Conservation (phyloP, 257 asterid genomes). For the Penstemon newberryi region DNA sequence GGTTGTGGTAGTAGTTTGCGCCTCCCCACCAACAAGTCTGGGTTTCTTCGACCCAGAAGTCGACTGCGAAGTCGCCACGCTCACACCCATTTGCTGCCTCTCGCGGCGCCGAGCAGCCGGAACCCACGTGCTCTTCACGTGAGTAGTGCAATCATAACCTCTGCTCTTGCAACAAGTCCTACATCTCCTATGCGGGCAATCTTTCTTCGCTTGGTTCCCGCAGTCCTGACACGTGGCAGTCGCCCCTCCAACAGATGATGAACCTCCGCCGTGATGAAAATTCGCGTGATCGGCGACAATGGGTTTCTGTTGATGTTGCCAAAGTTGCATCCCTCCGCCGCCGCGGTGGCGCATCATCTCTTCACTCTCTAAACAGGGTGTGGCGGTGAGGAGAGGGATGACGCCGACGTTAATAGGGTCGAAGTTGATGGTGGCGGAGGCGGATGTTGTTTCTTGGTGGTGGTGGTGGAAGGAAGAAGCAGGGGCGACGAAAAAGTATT, state of each 20-base stretch:
- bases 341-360: conserved; percentile 11
- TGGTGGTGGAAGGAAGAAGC: conserved; percentile 52
- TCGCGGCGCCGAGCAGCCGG: conserved; percentile 80
- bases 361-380: conserved; percentile 35
- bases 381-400: conserved; percentile 58
- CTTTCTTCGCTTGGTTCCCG: conserved; percentile 75
- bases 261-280: conserved; percentile 12
- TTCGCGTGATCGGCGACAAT: conserved; percentile 25
- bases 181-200: conserved; percentile 57
- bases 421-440: conserved; percentile 46
- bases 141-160: conserved; percentile 59
- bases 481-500: conserved; percentile 70
- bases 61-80: conserved; percentile 51
- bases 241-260: conserved; percentile 13
- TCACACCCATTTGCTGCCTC: conserved; percentile 42
- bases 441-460: conserved; percentile 29
- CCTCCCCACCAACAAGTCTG: conserved; percentile 46
- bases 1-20: conserved; percentile 54
- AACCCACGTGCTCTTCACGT: conserved; percentile 73
- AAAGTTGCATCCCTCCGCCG: conserved; percentile 47
- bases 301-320: conserved; percentile 42
- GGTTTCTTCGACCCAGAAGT: conserved; percentile 64
- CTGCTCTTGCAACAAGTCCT: conserved; percentile 67
- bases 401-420: conserved; percentile 44
- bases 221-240: conserved; percentile 60